phyloP scores from a whole-genome alignment of 495 filamentous ascomycete species.

The Aspergillus sclerotioniger region DNA sequence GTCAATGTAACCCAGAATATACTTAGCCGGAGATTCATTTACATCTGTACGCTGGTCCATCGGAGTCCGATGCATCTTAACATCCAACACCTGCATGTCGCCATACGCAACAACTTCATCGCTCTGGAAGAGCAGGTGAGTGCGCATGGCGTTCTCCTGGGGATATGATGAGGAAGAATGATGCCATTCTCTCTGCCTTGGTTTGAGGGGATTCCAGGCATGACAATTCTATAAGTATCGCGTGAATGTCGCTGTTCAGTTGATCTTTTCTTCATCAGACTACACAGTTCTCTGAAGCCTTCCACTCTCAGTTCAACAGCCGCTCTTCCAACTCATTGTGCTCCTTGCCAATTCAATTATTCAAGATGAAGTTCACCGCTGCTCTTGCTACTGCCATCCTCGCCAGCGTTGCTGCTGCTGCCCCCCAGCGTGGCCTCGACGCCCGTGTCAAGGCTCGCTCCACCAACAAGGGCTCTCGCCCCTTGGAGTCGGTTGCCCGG shows the following conservation, averaged over 20 bases:
- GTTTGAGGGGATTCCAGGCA: background rate
- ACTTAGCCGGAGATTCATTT: background rate
- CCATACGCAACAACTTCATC: background rate
- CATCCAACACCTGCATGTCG: background rate
- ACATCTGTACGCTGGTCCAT: background rate
- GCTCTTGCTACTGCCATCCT: constrained; percentile 2
- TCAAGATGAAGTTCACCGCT: constrained; percentile 3
- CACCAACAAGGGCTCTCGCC: background rate
- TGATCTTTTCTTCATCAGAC: background rate
- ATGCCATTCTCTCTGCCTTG: background rate
- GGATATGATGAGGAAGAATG: constrained; percentile 2
- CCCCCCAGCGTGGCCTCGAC: background rate
- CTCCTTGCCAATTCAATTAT: background rate
- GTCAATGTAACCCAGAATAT: background rate
- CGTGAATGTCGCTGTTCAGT: background rate
- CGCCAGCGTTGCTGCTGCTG: background rate
- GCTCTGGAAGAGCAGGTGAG: background rate
- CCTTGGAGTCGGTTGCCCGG: background rate
- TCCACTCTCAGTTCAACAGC: background rate
- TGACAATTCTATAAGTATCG: background rate
- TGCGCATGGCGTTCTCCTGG: background rate
- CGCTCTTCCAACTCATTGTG: background rate
- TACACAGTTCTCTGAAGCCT: background rate
- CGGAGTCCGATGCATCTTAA: constrained; percentile 7
- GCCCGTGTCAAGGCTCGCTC: constrained; percentile 1